A percentile compares a stretch with the other conserved stretches of the same genome.
Conservation (phyloP, 768 basidiomycete genomes). For the Termitomyces sp. region DNA sequence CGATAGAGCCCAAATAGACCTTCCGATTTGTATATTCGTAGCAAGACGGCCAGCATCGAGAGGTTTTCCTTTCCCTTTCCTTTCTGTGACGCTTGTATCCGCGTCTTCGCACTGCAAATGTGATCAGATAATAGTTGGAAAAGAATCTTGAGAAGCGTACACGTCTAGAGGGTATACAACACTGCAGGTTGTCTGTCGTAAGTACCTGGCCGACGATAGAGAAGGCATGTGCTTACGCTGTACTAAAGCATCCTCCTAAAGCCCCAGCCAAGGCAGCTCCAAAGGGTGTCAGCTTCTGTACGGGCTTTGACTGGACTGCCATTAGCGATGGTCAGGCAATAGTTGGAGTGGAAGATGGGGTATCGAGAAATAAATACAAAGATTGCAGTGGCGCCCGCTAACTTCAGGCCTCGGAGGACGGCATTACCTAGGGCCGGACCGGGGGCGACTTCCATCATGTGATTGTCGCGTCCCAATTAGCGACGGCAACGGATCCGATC, state of each 20-base stretch:
- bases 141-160: conserved; percentile 38
- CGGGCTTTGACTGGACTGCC: conserved; percentile 54
- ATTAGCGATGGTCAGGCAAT: conserved; percentile 23
- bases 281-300: conserved; percentile 75
- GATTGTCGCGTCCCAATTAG: not conserved
- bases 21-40: conserved; percentile 73
- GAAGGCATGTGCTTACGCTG: conserved; percentile 61
- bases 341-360: conserved; percentile 4
- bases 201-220: conserved; percentile 2
- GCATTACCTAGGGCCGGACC: conserved; percentile 14
- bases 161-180: conserved; percentile 95
- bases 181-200: conserved; percentile 33
- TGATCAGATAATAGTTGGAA: not conserved
- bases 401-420: not conserved
- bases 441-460: conserved; percentile 11
- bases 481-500: not conserved
- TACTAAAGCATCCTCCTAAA: conserved; percentile 88
- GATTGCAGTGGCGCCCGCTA: not conserved
- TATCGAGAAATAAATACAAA: conserved; percentile 15
- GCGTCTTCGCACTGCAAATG: conserved; percentile 77
- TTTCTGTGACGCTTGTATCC: conserved; percentile 77
- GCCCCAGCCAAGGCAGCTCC: conserved; percentile 91
- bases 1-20: conserved; percentile 82
- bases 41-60: conserved; percentile 61
- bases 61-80: conserved; percentile 50